Evolutionary conservation across 2,329 filamentous ascomycete species (phyloP).

Genomic region (Knoxdaviesia capensis): DNA sequence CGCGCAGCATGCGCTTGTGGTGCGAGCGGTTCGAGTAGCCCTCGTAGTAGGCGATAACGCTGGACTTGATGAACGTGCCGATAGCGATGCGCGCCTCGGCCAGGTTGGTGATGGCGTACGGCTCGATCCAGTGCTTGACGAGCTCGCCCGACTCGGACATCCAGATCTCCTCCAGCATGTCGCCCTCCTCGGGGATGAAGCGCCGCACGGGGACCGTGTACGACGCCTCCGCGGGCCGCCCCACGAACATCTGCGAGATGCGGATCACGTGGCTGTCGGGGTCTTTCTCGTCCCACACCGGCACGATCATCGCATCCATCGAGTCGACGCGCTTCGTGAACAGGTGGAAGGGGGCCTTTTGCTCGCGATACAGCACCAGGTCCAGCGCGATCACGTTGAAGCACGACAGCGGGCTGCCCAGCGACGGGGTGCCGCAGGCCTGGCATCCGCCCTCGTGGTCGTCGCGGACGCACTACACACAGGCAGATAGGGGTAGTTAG

Average conservation of each 20-base stretch:
- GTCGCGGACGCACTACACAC: no score
- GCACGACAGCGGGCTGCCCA: no score
- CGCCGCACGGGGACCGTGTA: conserved; percentile 23
- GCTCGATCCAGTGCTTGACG: conserved; percentile 23
- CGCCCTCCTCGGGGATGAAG: conserved; percentile 33
- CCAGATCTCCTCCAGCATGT: conserved; percentile 33
- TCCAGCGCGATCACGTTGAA: no score
- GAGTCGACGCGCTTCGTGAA: conserved; percentile 3
- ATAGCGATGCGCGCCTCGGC: conserved; percentile 18
- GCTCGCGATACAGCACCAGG: conserved; percentile 1
- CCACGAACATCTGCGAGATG: conserved; percentile 1
- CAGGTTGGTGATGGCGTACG: conserved; percentile 34
- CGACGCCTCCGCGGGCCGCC: neutral
- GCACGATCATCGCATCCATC: conserved; percentile 5
- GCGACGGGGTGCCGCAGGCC: no score
- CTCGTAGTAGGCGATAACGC: neutral
- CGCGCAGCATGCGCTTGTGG: neutral
- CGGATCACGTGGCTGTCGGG: neutral
- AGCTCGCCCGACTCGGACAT: conserved; percentile 21
- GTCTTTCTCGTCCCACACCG: conserved; percentile 3
- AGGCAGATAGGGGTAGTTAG: no score
- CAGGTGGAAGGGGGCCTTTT: conserved; percentile 1
- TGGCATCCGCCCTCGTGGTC: no score
- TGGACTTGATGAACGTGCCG: neutral
- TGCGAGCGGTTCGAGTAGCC: neutral